Evolutionary conservation across 2,329 filamentous ascomycete species (phyloP), one percentile per base, ranked within the genome.

Genomic region (Sporothrix luriei): DNA sequence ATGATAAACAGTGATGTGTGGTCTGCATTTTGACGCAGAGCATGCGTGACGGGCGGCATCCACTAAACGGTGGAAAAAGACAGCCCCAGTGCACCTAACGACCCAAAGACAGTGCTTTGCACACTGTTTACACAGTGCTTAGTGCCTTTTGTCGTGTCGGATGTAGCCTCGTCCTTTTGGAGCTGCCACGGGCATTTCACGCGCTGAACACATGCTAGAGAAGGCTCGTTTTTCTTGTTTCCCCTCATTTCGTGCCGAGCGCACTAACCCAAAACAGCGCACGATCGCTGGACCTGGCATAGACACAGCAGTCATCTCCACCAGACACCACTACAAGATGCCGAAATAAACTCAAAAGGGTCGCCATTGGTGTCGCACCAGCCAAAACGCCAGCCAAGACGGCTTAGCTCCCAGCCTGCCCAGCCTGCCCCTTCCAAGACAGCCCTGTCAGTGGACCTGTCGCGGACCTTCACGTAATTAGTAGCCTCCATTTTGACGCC

Each of bases 371-470:
- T n/a, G 55, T 61, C n/a, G 55, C 55, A 61, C 55, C 55, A 43
- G 29, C 38, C 3, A 62, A 62, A 46, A 46, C 57, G 21, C 57
- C 57, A 62, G 57, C 57, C 57, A 62, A 62, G 57, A 62, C 57
- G 26, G 11, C 21, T 24, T 33, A 46, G 38, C 38, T n/a, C 29
- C 3, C 14, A 14, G 26, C 51, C 21, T 38, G n/a, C 16, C 29
- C 26, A 57, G 26, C 13, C 11, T 48, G 14, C 14, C 43, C 43
- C 48, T 49, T n/a, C 48, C 48, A 49, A n/a, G 33, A 49, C 38
- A 61, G 55, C 55, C 55, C 55, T 40, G 55, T 7, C 29, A 13
- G 33, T 61, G 55, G 38, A 33, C 33, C 33, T n/a, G n/a, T 21
- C 52, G 6, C 14, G 21, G 33, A 33, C 26, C 21, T n/a, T n/a